Evolutionary conservation across 2,329 filamentous ascomycete species (phyloP).

Genomic region (Hymenoscyphus fraxineus): DNA sequence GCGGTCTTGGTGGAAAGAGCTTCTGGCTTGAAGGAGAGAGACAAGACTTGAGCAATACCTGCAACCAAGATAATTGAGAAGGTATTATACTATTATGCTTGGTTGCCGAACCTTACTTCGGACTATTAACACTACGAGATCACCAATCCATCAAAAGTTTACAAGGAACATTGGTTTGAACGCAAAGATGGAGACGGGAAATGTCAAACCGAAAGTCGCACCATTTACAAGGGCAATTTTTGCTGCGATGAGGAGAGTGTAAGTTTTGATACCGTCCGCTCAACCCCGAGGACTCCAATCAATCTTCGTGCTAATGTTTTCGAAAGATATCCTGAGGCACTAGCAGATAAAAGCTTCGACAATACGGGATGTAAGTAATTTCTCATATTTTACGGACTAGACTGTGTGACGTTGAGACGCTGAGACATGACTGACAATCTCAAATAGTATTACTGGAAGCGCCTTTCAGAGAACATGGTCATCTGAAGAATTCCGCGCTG

Average conservation of each 20-base stretch:
- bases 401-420: no score
- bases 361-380: constrained; percentile 70
- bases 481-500: constrained; percentile 60
- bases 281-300: background rate
- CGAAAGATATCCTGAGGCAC: constrained; percentile 75
- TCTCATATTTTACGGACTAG: background rate
- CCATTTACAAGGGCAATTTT: constrained; percentile 7
- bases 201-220: background rate
- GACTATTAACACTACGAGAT: background rate
- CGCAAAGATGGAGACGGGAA: background rate
- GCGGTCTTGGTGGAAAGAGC: background rate
- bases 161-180: background rate
- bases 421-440: constrained; percentile 5
- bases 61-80: background rate
- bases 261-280: constrained; percentile 36
- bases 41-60: background rate
- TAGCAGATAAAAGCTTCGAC: constrained; percentile 89
- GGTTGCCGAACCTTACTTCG: background rate
- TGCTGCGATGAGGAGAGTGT: constrained; percentile 54
- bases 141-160: background rate
- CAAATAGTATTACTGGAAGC: constrained; percentile 63
- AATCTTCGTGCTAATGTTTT: background rate
- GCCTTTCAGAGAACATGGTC: constrained; percentile 55
- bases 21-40: no score
- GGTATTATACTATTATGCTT: background rate